Percentiles rank a stretch among this genome's conserved stretches.
These are phyloP conservation scores for Globisporangium alternatum DNA, from an alignment of 352 stramenopile species.

Conservation along the genomic window DNA sequence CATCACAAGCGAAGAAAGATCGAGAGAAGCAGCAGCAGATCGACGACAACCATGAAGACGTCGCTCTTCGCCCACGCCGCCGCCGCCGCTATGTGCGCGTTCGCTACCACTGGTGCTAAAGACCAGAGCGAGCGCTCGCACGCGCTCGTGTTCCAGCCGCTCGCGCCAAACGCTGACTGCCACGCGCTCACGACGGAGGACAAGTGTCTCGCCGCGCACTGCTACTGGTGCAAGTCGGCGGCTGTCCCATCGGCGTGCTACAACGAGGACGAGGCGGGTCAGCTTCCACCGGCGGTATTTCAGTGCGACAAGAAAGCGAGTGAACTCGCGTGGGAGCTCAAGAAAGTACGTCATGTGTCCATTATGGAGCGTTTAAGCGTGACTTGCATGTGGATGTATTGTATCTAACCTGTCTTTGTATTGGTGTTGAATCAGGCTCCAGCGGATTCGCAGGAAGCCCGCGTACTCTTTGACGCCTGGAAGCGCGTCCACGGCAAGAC, in stretches of 20 bases:
- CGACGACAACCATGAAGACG: conserved; percentile 8
- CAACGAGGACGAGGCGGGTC: conserved; percentile 54
- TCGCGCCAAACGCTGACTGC: conserved; percentile 31
- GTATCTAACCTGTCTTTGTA: neutral
- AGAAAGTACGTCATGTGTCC: conserved; percentile 10
- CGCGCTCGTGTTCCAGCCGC: conserved; percentile 26
- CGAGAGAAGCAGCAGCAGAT: neutral
- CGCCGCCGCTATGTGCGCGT: neutral
- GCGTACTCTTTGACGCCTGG: conserved; percentile 52
- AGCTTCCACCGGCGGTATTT: conserved; percentile 72
- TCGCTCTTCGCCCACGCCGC: neutral
- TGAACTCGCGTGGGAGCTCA: conserved; percentile 35
- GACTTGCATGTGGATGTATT: neutral
- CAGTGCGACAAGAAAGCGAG: conserved; percentile 48
- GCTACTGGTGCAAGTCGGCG: conserved; percentile 71
- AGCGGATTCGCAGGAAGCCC: conserved; percentile 24
- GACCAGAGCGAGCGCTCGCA: conserved; percentile 8
- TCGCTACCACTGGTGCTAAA: neutral
- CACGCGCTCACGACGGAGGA: conserved; percentile 48
- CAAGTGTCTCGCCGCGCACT: conserved; percentile 50
- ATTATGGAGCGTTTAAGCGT: neutral
- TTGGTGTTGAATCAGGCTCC: conserved; percentile 17
- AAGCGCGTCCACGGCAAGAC: conserved; percentile 36
- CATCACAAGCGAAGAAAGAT: neutral
- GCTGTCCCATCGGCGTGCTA: conserved; percentile 84